Evolutionary conservation across 1,139 yeast species (phyloP), one percentile per base, ranked within the genome.

Genomic region (Zygosaccharomyces sapae): DNA sequence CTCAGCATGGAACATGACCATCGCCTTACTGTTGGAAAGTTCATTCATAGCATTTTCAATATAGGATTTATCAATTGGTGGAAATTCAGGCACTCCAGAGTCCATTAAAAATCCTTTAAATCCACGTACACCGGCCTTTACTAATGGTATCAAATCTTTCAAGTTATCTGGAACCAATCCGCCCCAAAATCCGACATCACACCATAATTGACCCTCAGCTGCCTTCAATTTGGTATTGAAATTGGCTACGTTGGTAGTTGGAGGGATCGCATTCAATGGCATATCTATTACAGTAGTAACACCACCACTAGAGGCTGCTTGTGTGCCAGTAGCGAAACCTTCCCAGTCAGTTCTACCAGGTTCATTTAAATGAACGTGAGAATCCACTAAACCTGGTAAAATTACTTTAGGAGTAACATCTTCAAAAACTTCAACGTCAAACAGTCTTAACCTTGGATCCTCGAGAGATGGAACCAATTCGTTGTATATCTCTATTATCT

Each of bases 341-440:
- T 89, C 97, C 96, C 96, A 89, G 52, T 86, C 95, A 0, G 96
- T 88, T 57, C 96, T 72, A 3, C 96, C 96, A 0, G 97, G 96
- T 67, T 89, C 97, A 65, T 89, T 88, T 58, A 89, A 72, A 63
- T 89, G 97, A 27, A 89, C 97, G 65, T 90, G 97, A 7, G 95
- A 78, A 62, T 90, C 97, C 1, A 90, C 96, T 34, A 90, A 73
- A 0, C 97, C 97, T 0, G 97, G 97, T 73, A 90, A 72, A 9
- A 90, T 75, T 25, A 78, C 77, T 22, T 73, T 66, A 0, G 94
- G 92, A 6, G 84, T 73, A 10, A 83, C 81, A 52, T 82, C 73
- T 43, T 81, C 63, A 59, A 71, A 75, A 33, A 73, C 68, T 12
- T 50, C 31, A 2, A 79, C 77, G 49, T 73, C 72, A 58, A 75